These are phyloP conservation scores for Heterobasidion irregulare DNA, from an alignment of 1,284 basidiomycete genomes.

Conservation along the genomic window DNA sequence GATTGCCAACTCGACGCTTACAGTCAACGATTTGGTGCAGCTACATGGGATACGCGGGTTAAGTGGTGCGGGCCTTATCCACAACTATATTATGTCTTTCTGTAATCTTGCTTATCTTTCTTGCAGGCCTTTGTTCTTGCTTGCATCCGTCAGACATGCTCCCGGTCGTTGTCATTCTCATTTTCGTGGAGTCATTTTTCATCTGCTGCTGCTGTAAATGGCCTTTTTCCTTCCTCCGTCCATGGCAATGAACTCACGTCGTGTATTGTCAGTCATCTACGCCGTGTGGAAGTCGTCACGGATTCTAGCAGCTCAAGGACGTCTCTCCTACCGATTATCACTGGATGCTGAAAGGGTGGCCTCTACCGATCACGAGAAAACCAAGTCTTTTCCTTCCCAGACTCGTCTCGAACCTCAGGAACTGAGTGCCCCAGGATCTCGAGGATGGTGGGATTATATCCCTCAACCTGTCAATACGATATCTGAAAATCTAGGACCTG, in stretches of 20 bases:
- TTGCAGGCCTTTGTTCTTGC: background rate
- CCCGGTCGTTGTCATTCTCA: constrained; percentile 23
- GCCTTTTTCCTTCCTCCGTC: background rate
- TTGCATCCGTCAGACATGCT: background rate
- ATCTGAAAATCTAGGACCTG: background rate
- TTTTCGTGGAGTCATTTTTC: constrained; percentile 47
- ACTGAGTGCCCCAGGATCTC: constrained; percentile 16
- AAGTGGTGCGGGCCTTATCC: background rate
- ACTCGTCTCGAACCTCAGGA: background rate
- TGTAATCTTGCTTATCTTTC: background rate
- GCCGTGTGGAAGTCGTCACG: constrained; percentile 48
- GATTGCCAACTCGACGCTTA: constrained; percentile 29
- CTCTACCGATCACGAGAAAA: background rate
- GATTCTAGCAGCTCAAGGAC: constrained; percentile 41
- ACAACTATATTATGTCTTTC: background rate
- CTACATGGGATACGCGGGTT: background rate
- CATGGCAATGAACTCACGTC: background rate
- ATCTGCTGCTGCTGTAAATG: constrained; percentile 53
- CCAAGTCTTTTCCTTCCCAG: background rate
- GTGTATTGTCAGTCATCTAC: constrained; percentile 35
- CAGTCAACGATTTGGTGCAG: constrained; percentile 32
- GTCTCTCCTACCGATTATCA: constrained; percentile 45
- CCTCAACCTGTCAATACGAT: constrained; percentile 13
- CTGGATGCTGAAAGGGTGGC: constrained; percentile 22
- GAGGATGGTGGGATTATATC: constrained; percentile 52